These are phyloP conservation scores for Mycosphaerella sp. DNA, from an alignment of 2,329 filamentous ascomycete species.

Conservation along the genomic window DNA sequence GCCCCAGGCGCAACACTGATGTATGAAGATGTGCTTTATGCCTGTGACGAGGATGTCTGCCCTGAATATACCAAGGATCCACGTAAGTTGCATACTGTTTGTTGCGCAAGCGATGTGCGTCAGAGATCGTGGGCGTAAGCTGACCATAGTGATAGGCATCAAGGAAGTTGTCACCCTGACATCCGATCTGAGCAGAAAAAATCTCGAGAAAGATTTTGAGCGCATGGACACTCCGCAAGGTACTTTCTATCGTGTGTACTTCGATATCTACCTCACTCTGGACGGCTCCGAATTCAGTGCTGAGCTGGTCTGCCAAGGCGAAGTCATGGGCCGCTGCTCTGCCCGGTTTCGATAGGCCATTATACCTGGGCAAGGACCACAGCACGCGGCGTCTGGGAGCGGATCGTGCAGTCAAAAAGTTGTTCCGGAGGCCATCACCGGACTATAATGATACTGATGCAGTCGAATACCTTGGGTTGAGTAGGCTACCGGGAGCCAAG, in stretches of 20 bases:
- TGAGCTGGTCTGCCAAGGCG: conserved; percentile 96
- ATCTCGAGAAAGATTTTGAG: conserved; percentile 98
- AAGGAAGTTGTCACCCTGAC: conserved; percentile 98
- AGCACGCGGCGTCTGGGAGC: conserved; percentile 12
- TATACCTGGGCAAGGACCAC: not conserved
- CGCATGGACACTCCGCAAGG: conserved; percentile 98
- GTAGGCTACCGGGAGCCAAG: not conserved
- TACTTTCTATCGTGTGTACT: conserved; percentile 76
- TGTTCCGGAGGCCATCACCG: not conserved
- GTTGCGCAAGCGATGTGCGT: not conserved
- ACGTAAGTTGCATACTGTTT: conserved; percentile 57
- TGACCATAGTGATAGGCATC: conserved; percentile 60
- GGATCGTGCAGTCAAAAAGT: conserved; percentile 8
- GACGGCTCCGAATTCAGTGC: conserved; percentile 98
- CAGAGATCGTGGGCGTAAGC: conserved; percentile 10
- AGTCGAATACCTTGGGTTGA: not conserved
- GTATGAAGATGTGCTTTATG: conserved; percentile 98
- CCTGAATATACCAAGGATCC: conserved; percentile 99
- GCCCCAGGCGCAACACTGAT: conserved; percentile 95
- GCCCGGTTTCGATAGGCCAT: conserved; percentile 64
- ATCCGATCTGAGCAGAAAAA: conserved; percentile 93
- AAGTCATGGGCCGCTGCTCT: conserved; percentile 96
- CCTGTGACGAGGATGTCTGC: conserved; percentile 95
- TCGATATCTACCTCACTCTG: conserved; percentile 75
- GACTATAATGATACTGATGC: conserved; percentile 1